Conservation (phyloP, 2,329 filamentous ascomycete species). For the Fusarium nematophilum region DNA sequence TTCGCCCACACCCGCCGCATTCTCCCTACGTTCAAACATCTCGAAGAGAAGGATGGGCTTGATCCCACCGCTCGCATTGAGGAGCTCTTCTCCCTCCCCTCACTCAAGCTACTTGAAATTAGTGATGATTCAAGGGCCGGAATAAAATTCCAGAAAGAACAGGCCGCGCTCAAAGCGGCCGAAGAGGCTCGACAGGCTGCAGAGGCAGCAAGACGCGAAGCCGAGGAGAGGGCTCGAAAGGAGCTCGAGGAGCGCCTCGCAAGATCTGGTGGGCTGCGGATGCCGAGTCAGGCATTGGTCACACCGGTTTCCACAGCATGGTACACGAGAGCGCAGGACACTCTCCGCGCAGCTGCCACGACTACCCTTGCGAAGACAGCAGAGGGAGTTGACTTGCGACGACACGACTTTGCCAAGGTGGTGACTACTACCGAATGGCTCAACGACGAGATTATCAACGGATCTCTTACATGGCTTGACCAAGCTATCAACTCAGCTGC, state of each 20-base stretch:
- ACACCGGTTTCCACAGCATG: slow-evolving; percentile 44
- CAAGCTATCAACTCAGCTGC: slow-evolving; percentile 67
- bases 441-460: slow-evolving; percentile 81
- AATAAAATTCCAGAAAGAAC: slow-evolving; percentile 40
- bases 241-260: slow-evolving; percentile 46
- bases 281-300: slow-evolving; percentile 44
- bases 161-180: slow-evolving; percentile 36
- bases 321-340: slow-evolving; percentile 42
- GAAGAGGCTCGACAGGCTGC: slow-evolving; percentile 44
- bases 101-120: slow-evolving; percentile 40
- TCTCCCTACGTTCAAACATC: slow-evolving; percentile 5
- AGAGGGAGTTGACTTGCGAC: slow-evolving; percentile 61
- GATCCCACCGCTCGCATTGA: slow-evolving; percentile 38
- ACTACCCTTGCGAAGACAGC: slow-evolving; percentile 57
- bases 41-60: slow-evolving; percentile 16
- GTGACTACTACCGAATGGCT: slow-evolving; percentile 71
- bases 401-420: slow-evolving; percentile 73
- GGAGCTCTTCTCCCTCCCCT: slow-evolving; percentile 43
- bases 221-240: slow-evolving; percentile 38
- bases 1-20: slow-evolving; percentile 4
- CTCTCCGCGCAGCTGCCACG: slow-evolving; percentile 49
- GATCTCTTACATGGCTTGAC: slow-evolving; percentile 70
- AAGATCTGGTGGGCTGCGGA: slow-evolving; percentile 46
- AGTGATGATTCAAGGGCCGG: slow-evolving; percentile 45
- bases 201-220: slow-evolving; percentile 39